A percentile compares a stretch with the other conserved stretches of the same genome.
These are phyloP conservation scores for Zygotorulaspora mrakii DNA, from an alignment of 1,139 yeast genomes.

Conservation along the genomic window DNA sequence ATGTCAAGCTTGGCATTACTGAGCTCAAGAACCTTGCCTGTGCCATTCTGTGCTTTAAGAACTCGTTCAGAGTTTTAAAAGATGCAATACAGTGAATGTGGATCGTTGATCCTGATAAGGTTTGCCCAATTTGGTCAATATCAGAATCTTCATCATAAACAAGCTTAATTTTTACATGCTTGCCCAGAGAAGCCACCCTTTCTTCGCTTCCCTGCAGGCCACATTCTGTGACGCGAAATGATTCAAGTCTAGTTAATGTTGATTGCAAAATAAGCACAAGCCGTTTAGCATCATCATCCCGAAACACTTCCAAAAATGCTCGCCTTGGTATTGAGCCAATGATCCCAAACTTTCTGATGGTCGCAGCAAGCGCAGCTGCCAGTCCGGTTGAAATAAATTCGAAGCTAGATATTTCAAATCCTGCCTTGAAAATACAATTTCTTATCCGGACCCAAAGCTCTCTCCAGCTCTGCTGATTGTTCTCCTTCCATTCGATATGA, in stretches of 20 bases:
- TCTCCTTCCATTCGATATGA: slow-evolving; percentile 16
- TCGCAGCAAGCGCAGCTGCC: slow-evolving; percentile 44
- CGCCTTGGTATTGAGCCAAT: slow-evolving; percentile 18
- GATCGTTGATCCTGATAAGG: slow-evolving; percentile 46
- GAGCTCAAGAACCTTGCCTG: slow-evolving; percentile 28
- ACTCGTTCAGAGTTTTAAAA: slow-evolving; percentile 64
- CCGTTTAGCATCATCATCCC: slow-evolving; percentile 39
- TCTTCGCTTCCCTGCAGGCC: slow-evolving; percentile 42
- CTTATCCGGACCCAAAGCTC: slow-evolving; percentile 47
- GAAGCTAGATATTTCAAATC: slow-evolving; percentile 58
- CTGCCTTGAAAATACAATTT: slow-evolving; percentile 33
- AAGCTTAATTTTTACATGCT: slow-evolving; percentile 63
- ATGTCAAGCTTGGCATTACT: slow-evolving; percentile 21
- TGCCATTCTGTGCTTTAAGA: slow-evolving; percentile 45
- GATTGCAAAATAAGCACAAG: slow-evolving; percentile 64
- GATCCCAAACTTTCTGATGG: slow-evolving; percentile 35
- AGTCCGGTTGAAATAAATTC: slow-evolving; percentile 72
- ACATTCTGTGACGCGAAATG: slow-evolving; percentile 65
- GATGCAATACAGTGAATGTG: slow-evolving; percentile 92
- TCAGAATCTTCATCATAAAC: slow-evolving; percentile 33
- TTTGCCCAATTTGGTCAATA: slow-evolving; percentile 36
- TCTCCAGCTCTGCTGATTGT: slow-evolving; percentile 43
- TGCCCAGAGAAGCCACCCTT: slow-evolving; percentile 61
- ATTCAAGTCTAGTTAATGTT: slow-evolving; percentile 68
- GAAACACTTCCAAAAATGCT: slow-evolving; percentile 49